Evolutionary conservation across 495 filamentous ascomycete genomes (phyloP).

Genomic region (Corynascus novoguineensis): DNA sequence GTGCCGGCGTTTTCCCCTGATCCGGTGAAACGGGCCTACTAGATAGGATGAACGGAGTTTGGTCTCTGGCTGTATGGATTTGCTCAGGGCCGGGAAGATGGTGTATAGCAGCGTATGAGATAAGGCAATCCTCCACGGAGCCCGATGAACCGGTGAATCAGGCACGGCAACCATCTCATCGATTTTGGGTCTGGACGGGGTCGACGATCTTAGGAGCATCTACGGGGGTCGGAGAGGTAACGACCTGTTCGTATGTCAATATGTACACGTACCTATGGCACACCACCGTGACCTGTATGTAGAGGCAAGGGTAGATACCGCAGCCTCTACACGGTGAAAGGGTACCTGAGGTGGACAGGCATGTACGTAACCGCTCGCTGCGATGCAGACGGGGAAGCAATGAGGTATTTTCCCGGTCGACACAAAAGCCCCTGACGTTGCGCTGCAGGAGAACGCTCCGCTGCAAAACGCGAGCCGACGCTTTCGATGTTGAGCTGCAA

Average conservation of each 20-base stretch:
- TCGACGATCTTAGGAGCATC: slow-evolving; percentile 10
- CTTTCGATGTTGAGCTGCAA: neutral
- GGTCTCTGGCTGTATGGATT: too few relatives aligned
- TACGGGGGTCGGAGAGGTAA: neutral
- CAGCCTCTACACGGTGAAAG: too few relatives aligned
- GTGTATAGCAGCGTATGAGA: neutral
- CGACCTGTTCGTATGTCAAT: too few relatives aligned
- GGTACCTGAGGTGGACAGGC: neutral
- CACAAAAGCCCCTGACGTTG: neutral
- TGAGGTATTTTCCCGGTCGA: neutral
- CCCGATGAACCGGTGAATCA: slow-evolving; percentile 22
- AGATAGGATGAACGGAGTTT: too few relatives aligned
- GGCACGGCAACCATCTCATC: slow-evolving; percentile 17
- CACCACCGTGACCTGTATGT: too few relatives aligned
- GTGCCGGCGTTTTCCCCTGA: neutral
- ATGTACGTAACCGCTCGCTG: slow-evolving; percentile 1
- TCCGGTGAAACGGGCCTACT: neutral
- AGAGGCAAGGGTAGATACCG: neutral
- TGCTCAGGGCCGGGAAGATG: neutral
- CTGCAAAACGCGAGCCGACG: neutral
- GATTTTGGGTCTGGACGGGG: neutral
- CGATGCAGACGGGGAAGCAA: neutral
- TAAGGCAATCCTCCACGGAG: neutral
- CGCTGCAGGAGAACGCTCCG: neutral
- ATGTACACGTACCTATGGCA: too few relatives aligned